Percentiles rank a stretch among this genome's conserved stretches.
Conservation (phyloP, 1,284 basidiomycete genomes). For the Naganishia cerealis region DNA sequence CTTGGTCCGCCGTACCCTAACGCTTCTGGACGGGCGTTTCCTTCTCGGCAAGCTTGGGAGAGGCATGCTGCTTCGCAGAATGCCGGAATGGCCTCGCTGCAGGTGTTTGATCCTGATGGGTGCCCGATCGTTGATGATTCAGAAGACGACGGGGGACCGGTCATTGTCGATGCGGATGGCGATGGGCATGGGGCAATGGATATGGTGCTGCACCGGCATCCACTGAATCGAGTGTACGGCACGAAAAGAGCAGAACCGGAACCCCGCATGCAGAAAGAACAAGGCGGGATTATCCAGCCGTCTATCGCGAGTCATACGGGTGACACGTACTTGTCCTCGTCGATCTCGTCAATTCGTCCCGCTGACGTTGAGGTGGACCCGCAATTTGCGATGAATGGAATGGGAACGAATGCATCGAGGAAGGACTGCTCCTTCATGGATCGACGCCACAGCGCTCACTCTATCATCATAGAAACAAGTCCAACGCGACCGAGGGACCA, state of each 20-base stretch:
- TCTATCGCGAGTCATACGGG: not conserved
- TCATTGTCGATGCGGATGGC: slow-evolving; percentile 5
- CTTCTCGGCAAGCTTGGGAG: slow-evolving; percentile 9
- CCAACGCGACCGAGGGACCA: not conserved
- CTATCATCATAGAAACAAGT: not conserved
- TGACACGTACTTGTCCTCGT: not conserved
- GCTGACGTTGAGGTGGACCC: not conserved
- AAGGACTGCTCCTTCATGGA: not conserved
- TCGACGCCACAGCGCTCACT: not conserved
- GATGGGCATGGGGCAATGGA: not conserved
- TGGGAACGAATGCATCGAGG: not conserved
- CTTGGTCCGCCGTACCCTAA: not conserved
- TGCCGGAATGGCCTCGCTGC: not conserved
- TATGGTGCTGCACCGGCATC: not conserved
- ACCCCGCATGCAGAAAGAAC: not conserved
- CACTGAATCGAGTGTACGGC: not conserved
- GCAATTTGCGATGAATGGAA: not conserved
- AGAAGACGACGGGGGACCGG: slow-evolving; percentile 10
- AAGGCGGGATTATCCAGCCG: not conserved
- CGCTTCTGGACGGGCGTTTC: slow-evolving; percentile 7
- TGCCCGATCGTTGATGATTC: not conserved
- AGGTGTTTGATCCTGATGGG: slow-evolving; percentile 22
- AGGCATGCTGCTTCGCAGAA: not conserved
- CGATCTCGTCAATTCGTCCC: not conserved
- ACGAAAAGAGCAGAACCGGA: not conserved